Base-by-base conservation (phyloP, 495 filamentous ascomycete species). In the Emericellopsis terricola region DNA sequence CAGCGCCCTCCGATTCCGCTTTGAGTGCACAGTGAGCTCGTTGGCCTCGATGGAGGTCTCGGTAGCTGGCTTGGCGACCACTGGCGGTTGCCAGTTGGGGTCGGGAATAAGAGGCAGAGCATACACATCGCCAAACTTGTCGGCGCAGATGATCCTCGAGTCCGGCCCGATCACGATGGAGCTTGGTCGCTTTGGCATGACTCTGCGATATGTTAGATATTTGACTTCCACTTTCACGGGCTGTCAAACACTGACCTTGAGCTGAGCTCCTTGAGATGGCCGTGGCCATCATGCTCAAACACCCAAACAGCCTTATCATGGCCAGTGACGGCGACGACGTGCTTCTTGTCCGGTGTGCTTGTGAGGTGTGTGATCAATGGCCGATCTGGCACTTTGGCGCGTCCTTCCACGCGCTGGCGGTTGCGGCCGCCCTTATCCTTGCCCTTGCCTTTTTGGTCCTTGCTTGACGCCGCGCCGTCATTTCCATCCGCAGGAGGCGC, bases 41-140 rank as follows among this genome's bases (percentile, higher is more conserved):
- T 71, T 81, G 11, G 78, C 87, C 36, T 75, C 56, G n/a, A n/a
- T n/a, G n/a, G n/a, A n/a, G n/a, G n/a, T n/a, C n/a, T n/a, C n/a
- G n/a, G n/a, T n/a, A n/a, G n/a, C n/a, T n/a, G n/a, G n/a, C n/a
- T n/a, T n/a, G n/a, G n/a, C n/a, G n/a, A n/a, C n/a, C n/a, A n/a
- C n/a, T n/a, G n/a, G n/a, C 36, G 55, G 65, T 59, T 38, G 2
- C 8, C 13, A 11, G 17, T 35, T 35, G 20, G 17, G 36, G 26
- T 50, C 31, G n/a, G 62, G 64, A 32, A 85, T 49, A 2, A 96
- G 55, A 3, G 89, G 86, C n/a, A 97, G 51, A 4, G 78, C 65
- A 52, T 89, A 94, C 38, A 93, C 87, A 55, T 97, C 89, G 20
- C 89, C 89, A 47, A 93, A 94, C 49, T 96, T 97, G 55, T 97